A percentile compares a stretch with the other conserved stretches of the same genome.
These are phyloP conservation scores for Pseudoperonospora humuli DNA, from an alignment of 352 stramenopile species.

Conservation along the genomic window DNA sequence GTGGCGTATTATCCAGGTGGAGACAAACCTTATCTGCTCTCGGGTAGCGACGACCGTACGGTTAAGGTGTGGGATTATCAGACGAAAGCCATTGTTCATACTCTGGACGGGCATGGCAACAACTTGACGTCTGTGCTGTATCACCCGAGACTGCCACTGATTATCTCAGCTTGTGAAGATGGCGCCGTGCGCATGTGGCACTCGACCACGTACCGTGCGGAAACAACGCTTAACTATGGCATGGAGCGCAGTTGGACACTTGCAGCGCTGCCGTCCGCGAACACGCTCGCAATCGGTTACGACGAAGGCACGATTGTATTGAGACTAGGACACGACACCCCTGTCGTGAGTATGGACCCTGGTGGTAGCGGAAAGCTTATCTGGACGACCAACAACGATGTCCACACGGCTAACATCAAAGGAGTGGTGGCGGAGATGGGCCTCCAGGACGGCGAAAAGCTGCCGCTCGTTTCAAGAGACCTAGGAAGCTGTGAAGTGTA, in stretches of 20 bases:
- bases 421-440: conserved; percentile 69
- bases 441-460: conserved; percentile 84
- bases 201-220: conserved; percentile 91
- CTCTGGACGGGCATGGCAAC: conserved; percentile 97
- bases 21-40: conserved; percentile 98
- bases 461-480: conserved; percentile 83
- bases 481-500: conserved; percentile 97
- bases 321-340: conserved; percentile 95
- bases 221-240: conserved; percentile 99
- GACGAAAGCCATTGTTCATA: conserved; percentile 99
- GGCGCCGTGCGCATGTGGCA: conserved; percentile 93
- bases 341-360: conserved; percentile 96
- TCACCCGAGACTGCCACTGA: conserved; percentile 97
- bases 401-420: conserved; percentile 92
- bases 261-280: conserved; percentile 68
- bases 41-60: conserved; percentile 92
- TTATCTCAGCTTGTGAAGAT: conserved; percentile 96
- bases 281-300: conserved; percentile 93
- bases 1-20: conserved; percentile 98
- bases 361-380: conserved; percentile 92
- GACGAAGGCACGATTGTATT: conserved; percentile 94
- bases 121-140: conserved; percentile 98
- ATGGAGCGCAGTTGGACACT: conserved; percentile 98
- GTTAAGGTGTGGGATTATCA: conserved; percentile 99
- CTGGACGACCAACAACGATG: conserved; percentile 98